Evolutionary conservation across 495 filamentous ascomycete species (phyloP), one percentile per base, ranked within the genome.

Genomic region (Aspergillus sclerotiicarbonarius): DNA sequence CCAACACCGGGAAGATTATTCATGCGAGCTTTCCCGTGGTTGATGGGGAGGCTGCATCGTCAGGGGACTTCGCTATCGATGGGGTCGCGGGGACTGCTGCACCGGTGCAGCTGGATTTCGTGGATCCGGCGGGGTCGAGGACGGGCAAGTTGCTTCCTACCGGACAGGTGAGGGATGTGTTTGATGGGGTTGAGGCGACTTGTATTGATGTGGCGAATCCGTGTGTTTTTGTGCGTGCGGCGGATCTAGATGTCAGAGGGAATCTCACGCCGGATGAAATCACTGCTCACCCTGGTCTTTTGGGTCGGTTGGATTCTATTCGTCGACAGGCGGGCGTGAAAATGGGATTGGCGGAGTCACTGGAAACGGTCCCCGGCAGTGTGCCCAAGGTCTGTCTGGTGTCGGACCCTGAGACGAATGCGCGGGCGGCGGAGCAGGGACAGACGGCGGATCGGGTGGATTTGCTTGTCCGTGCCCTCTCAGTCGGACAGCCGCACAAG

Each of bases 311-410:
- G 12, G 86, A 90, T 62, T 62, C 72, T 0, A 88, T 91, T 50
- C 75, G 88, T 9, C 76, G 75, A 15, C 75, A 80, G 44, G 88
- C 82, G 3, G 85, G 84, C 0, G 75, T 76, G 4, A 71, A 65
- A 58, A 91, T 92, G 87, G 86, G 87, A 0, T 61, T 92, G 2
- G 74, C 77, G 10, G 60, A 68, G 21, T 62, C 58, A 4, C 49
- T 53, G 2, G 73, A 76, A 30, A 71, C 70, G 7, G 77, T 82
- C 5, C 80, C 81, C 0, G 75, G 82, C 44, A 84, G 82, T 58
- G 76, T 88, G 4, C 87, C 87, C 0, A 90, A 89, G 73, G 83
- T 91, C 16, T 79, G 84, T 5, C 58, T 90, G 8, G 75, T 90
- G 0, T 83, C 83, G 25, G 25, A 2, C 2, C 25, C 25, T 2